A percentile compares a stretch with the other conserved stretches of the same genome.
Conservation (phyloP, 768 basidiomycete genomes). For the Galerina sulciceps region DNA sequence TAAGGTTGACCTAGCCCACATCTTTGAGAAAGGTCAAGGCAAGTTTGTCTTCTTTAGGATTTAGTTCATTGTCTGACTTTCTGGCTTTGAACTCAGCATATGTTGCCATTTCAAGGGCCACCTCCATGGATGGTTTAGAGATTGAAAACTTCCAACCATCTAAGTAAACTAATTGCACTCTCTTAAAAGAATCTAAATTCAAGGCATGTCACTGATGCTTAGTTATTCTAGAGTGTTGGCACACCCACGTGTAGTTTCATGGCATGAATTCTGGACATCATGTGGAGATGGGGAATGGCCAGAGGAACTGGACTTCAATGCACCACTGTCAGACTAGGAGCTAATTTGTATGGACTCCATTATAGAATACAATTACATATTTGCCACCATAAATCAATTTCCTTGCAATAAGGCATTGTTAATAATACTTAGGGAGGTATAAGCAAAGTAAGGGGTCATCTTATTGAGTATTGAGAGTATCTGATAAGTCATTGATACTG, state of each 20-base stretch:
- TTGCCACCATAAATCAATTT: no score
- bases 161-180: slow-evolving; percentile 41
- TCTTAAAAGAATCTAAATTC: background rate
- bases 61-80: background rate
- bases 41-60: slow-evolving; percentile 4
- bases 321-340: background rate
- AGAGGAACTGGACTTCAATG: slow-evolving; percentile 27
- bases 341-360: no score
- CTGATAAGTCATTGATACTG: background rate
- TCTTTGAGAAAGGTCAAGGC: slow-evolving; percentile 84
- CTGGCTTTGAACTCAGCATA: slow-evolving; percentile 45
- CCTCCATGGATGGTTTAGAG: slow-evolving; percentile 62
- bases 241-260: slow-evolving; percentile 59
- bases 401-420: no score
- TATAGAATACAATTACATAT: background rate
- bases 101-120: slow-evolving; percentile 74
- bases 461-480: slow-evolving; percentile 19
- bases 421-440: no score
- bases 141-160: slow-evolving; percentile 62
- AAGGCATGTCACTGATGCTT: background rate
- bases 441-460: background rate
- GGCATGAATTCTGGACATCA: slow-evolving; percentile 46
- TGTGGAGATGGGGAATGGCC: slow-evolving; percentile 16
- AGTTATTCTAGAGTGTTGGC: slow-evolving; percentile 50
- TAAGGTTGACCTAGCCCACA: slow-evolving; percentile 72